Conservation (phyloP, 768 basidiomycete species). For the Tylopilus sp. region DNA sequence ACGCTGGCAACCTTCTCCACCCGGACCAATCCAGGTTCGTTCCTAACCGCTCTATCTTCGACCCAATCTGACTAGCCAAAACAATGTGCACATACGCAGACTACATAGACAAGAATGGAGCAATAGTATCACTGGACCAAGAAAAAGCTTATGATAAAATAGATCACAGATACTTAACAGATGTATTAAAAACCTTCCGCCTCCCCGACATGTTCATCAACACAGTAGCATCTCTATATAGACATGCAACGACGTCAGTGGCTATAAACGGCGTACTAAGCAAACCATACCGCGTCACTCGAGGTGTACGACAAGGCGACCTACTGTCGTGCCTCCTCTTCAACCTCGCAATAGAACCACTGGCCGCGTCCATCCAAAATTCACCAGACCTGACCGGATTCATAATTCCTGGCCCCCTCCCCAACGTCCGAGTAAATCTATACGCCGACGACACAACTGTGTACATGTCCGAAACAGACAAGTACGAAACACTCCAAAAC, state of each 20-base stretch:
- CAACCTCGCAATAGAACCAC: background rate
- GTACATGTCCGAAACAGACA: background rate
- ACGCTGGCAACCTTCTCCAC: constrained; percentile 9
- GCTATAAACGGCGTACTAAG: background rate
- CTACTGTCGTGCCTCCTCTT: background rate
- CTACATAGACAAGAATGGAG: constrained; percentile 24
- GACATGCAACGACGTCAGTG: background rate
- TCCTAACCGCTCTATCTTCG: constrained; percentile 20
- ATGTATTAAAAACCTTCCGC: background rate
- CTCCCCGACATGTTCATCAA: background rate
- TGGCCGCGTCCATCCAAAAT: background rate
- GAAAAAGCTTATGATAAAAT: no score
- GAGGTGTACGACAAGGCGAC: background rate
- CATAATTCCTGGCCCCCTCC: background rate
- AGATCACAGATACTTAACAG: background rate
- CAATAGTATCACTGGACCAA: constrained; percentile 34
- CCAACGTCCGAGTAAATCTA: background rate
- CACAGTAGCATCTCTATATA: background rate
- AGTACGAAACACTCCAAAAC: background rate
- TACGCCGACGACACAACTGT: background rate
- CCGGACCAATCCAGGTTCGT: constrained; percentile 40
- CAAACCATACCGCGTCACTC: background rate
- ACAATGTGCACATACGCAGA: constrained; percentile 16
- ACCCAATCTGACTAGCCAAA: constrained; percentile 31
- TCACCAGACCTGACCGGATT: background rate